A percentile compares a stretch with the other conserved stretches of the same genome.
Conservation (phyloP, 1,284 basidiomycete species). For the Boletus smithii region DNA sequence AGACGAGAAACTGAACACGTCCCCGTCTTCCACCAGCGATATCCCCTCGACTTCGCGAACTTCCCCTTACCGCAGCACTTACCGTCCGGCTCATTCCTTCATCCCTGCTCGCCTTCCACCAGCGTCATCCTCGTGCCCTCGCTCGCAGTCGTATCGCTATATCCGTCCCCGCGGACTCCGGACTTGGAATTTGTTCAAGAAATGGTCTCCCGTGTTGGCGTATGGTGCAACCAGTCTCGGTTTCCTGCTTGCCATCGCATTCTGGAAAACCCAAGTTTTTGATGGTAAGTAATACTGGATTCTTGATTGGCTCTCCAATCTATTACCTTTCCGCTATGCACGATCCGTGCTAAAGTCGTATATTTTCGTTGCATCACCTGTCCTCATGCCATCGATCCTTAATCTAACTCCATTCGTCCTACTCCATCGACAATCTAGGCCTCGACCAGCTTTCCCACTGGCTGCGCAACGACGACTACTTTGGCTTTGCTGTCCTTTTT, state of each 20-base stretch:
- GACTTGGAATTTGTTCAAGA: constrained; percentile 54
- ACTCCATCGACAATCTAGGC: constrained; percentile 37
- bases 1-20: constrained; percentile 23
- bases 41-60: constrained; percentile 12
- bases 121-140: constrained; percentile 21
- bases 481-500: constrained; percentile 71
- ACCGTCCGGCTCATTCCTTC: constrained; percentile 21
- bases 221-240: constrained; percentile 66
- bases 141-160: constrained; percentile 36
- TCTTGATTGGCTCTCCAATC: constrained; percentile 3
- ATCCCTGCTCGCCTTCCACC: constrained; percentile 18
- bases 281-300: constrained; percentile 45
- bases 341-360: constrained; percentile 5
- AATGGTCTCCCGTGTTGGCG: constrained; percentile 70
- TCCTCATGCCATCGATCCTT: not conserved
- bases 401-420: not conserved
- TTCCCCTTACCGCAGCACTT: constrained; percentile 13
- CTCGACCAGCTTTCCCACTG: constrained; percentile 72
- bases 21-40: constrained; percentile 13
- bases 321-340: not conserved
- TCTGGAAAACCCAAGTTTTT: constrained; percentile 73
- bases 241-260: constrained; percentile 67
- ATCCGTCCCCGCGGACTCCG: constrained; percentile 50
- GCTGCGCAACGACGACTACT: constrained; percentile 62
- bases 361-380: not conserved